A percentile compares a stretch with the other conserved stretches of the same genome.
Conservation (phyloP, 1,284 basidiomycete species). For the Apiotrichum porosum region DNA sequence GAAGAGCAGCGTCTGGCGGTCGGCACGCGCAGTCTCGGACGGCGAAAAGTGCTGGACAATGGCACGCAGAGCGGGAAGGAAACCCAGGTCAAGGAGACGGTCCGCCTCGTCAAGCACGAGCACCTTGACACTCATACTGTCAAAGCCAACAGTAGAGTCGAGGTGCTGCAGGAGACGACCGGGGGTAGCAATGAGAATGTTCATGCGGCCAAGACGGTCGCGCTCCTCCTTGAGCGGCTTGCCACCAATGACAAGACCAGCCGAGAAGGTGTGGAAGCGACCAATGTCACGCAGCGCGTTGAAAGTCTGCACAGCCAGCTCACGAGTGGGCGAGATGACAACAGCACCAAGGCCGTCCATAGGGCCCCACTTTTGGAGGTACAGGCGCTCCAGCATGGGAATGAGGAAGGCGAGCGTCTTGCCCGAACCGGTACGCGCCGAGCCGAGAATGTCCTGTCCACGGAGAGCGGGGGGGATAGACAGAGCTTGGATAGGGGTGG, state of each 20-base stretch:
- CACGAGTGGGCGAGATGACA: slow-evolving; percentile 90
- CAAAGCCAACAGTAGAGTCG: slow-evolving; percentile 96
- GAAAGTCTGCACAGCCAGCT: slow-evolving; percentile 95
- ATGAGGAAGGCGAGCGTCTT: slow-evolving; percentile 80
- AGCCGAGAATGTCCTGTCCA: slow-evolving; percentile 67
- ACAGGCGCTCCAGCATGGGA: slow-evolving; percentile 69
- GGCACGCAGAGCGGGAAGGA: slow-evolving; percentile 80
- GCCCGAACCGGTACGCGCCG: slow-evolving; percentile 74
- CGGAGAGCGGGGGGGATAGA: slow-evolving; percentile 63
- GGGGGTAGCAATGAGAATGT: slow-evolving; percentile 94
- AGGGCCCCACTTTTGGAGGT: slow-evolving; percentile 70
- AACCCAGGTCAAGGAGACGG: slow-evolving; percentile 94
- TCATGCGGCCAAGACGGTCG: slow-evolving; percentile 85
- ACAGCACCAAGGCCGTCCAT: slow-evolving; percentile 84
- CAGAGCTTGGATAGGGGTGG: slow-evolving; percentile 74
- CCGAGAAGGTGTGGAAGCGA: slow-evolving; percentile 84
- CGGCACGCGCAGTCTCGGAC: slow-evolving; percentile 59
- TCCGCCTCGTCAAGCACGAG: slow-evolving; percentile 98
- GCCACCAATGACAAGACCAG: slow-evolving; percentile 92
- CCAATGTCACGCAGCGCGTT: slow-evolving; percentile 91
- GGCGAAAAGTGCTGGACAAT: slow-evolving; percentile 66
- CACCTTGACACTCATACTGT: slow-evolving; percentile 80
- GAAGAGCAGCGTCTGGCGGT: slow-evolving; percentile 88
- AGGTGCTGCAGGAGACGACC: slow-evolving; percentile 93
- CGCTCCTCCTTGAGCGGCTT: slow-evolving; percentile 93